Evolutionary conservation across 2,329 filamentous ascomycete genomes (phyloP), one percentile per base, ranked within the genome.

Genomic region (Hypoxylon sp.): DNA sequence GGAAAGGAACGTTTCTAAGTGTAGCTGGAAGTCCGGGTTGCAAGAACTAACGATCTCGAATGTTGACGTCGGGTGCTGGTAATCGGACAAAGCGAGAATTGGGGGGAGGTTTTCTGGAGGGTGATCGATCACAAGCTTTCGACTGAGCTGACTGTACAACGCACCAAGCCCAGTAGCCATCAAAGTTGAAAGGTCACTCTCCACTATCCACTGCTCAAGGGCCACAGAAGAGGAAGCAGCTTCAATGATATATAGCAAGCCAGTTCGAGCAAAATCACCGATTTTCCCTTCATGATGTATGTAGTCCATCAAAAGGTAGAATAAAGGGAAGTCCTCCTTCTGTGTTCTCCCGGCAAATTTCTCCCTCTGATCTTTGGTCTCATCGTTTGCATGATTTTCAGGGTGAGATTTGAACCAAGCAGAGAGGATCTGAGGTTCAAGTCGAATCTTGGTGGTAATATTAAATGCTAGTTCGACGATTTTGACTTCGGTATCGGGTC

Each of bases 121-220:
- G 77, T 94, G 89, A 68, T 94, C 86, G 70, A 97, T 91, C 58
- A 95, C 92, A 66, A 97, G 84, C 82, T 97, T 94, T 68, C 92
- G 89, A 73, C 88, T 90, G 67, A 90, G 81, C 73, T 90, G 87
- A 73, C 86, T 89, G 77, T 90, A 88, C 50, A 91, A 75, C 85
- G 87, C 96, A 14, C 96, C 96, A 0, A 99, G 82, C 0, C 96
- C 96, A 0, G 94, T 98, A 2, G 96, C 96, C 96, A 99, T 98
- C 70, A 98, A 84, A 0, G 96, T 98, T 11, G 96, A 96, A 57
- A 99, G 84, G 78, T 99, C 96, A 78, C 95, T 98, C 77, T 97
- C 94, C 50, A 98, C 93, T 70, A 99, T 93, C 96, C 96, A 99
- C 75, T 93, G 92, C 81, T 99, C 96, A 65, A 99, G 80, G 0